A percentile compares a stretch with the other conserved stretches of the same genome.
phyloP scores from a whole-genome alignment of 352 stramenopile genomes.

The Albugo laibachii region DNA sequence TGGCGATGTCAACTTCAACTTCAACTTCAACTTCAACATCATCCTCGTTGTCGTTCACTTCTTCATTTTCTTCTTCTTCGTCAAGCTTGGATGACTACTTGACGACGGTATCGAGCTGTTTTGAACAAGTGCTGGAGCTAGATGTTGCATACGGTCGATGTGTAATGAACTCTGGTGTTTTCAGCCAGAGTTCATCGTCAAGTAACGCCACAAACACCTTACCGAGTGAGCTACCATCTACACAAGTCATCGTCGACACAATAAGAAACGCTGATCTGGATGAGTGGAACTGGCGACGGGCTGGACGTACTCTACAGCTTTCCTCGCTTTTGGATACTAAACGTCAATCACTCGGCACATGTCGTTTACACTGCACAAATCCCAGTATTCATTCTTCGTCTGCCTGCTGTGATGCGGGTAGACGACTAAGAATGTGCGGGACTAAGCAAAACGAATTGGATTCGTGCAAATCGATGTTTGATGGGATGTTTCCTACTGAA shows the following conservation, averaged over 20 bases:
- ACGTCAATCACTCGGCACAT: conserved; percentile 2
- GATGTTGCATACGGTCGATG: conserved; percentile 30
- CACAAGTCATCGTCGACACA: no score
- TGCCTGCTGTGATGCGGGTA: conserved; percentile 11
- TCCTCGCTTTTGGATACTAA: not conserved
- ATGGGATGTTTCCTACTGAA: conserved; percentile 7
- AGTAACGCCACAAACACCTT: no score
- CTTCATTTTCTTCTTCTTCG: no score
- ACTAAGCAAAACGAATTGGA: not conserved
- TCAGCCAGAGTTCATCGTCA: conserved; percentile 2
- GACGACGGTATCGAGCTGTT: not conserved
- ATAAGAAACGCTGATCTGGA: no score
- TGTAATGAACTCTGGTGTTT: conserved; percentile 48
- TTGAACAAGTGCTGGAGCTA: not conserved
- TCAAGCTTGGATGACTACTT: not conserved
- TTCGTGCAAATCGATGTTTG: not conserved
- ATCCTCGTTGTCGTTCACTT: no score
- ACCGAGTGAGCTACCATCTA: no score
- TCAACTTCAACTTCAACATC: no score
- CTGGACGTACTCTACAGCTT: not conserved
- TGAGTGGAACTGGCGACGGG: not conserved
- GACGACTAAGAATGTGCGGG: not conserved
- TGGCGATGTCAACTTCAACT: no score
- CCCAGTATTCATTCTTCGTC: conserved; percentile 5
- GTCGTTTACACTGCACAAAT: conserved; percentile 10